Percentiles rank a stretch among this genome's conserved stretches.
Evolutionary conservation across 2,329 filamentous ascomycete species (phyloP).

Genomic region (Juglanconis oblonga): DNA sequence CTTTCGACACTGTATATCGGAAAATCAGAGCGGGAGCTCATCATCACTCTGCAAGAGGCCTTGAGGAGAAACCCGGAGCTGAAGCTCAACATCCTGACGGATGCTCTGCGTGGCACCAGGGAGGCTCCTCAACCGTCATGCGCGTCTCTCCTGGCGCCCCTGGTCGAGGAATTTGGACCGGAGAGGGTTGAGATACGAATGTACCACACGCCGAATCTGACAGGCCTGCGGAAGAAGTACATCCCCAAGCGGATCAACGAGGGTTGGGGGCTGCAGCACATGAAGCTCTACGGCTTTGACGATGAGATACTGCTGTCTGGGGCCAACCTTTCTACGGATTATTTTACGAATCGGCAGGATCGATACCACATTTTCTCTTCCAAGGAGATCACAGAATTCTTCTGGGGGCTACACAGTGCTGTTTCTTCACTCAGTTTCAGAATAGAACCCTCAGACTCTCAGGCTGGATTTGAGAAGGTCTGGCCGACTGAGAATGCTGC

Average conservation of each 20-base stretch:
- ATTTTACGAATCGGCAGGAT: slow-evolving; percentile 95
- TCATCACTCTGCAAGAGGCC: slow-evolving; percentile 72
- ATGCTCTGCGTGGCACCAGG: slow-evolving; percentile 85
- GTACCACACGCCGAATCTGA: slow-evolving; percentile 97
- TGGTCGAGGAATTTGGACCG: slow-evolving; percentile 80
- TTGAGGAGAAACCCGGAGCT: slow-evolving; percentile 72
- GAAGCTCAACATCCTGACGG: slow-evolving; percentile 84
- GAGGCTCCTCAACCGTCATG: slow-evolving; percentile 84
- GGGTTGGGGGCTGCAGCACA: slow-evolving; percentile 96
- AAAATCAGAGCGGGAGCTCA: slow-evolving; percentile 85
- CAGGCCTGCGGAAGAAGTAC: slow-evolving; percentile 76
- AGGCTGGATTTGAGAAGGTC: slow-evolving; percentile 56
- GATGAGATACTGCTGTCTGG: slow-evolving; percentile 94
- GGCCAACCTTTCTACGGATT: slow-evolving; percentile 88
- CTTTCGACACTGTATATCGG: slow-evolving; percentile 97
- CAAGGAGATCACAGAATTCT: slow-evolving; percentile 77
- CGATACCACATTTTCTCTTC: slow-evolving; percentile 90
- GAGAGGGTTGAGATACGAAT: slow-evolving; percentile 89
- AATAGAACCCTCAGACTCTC: slow-evolving; percentile 59
- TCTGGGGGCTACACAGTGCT: slow-evolving; percentile 70
- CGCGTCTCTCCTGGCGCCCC: slow-evolving; percentile 79
- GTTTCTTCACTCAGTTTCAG: slow-evolving; percentile 80
- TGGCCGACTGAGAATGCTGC: slow-evolving; percentile 77
- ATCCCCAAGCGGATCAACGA: slow-evolving; percentile 92
- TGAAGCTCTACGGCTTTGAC: slow-evolving; percentile 97